Evolutionary conservation across 2,329 filamentous ascomycete genomes (phyloP), one percentile per base, ranked within the genome.

Genomic region (Drechslerella coelobrocha): DNA sequence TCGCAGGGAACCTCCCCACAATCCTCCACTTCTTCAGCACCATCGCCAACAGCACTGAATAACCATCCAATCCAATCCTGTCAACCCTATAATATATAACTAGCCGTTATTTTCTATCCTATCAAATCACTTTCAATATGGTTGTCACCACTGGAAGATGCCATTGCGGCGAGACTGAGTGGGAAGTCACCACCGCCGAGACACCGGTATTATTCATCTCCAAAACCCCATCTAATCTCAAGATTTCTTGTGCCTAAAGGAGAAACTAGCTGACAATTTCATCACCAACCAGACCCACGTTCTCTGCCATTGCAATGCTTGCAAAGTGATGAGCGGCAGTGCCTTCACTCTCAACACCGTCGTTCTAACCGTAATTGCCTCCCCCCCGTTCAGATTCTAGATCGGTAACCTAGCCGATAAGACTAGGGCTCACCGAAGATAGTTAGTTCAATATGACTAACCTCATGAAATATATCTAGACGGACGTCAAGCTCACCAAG

Each of bases 221-320:
- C 19, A 68, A 34, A 9, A 27, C 21, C 9, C 34, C 2, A 7
- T 41, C 24, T 19, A 26, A n/a, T n/a, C n/a, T n/a, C n/a, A n/a
- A n/a, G n/a, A n/a, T n/a, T n/a, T n/a, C n/a, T n/a, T n/a, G n/a
- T n/a, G n/a, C n/a, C n/a, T n/a, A n/a, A n/a, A n/a, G n/a, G n/a
- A n/a, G n/a, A n/a, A n/a, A n/a, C n/a, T n/a, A n/a, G n/a, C n/a
- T n/a, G n/a, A n/a, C n/a, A n/a, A n/a, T n/a, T n/a, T n/a, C n/a
- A n/a, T n/a, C n/a, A 31, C 29, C 12, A 31, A 31, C 29, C 31
- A 72, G 68, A 51, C 27, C 26, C 68, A 72, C 26, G 48, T 72
- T 19, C 43, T 72, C 55, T 72, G 68, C 68, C 68, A 72, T 34
- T 72, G 68, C 61, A 57, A 29, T 27, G 61, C 68, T 21, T 72